Percentiles rank a stretch among this genome's conserved stretches.
Conservation (phyloP, 1,284 basidiomycete species). For the Trametes versicolor region DNA sequence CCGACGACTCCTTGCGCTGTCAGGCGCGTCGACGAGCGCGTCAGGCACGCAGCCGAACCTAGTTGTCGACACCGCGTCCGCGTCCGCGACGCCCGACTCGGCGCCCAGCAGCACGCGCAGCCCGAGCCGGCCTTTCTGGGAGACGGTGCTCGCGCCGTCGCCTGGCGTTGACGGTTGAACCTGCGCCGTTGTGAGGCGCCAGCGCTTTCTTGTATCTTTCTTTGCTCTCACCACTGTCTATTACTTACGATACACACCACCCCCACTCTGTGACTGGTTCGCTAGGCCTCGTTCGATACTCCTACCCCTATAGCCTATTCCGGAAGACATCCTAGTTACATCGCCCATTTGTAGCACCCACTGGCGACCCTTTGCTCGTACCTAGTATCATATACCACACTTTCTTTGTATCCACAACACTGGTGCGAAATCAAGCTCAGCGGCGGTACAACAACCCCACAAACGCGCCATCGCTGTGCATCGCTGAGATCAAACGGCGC, state of each 20-base stretch:
- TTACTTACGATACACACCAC: too few relatives aligned
- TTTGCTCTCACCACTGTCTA: background rate
- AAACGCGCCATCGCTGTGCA: background rate
- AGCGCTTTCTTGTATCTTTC: background rate
- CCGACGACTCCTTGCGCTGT: background rate
- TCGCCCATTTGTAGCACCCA: background rate
- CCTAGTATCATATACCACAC: background rate
- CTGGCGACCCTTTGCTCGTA: background rate
- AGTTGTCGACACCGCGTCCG: background rate
- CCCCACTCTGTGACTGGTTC: too few relatives aligned
- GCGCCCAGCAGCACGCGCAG: background rate
- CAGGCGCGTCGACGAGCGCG: background rate
- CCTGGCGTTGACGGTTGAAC: background rate
- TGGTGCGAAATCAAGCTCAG: background rate
- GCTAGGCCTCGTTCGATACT: too few relatives aligned
- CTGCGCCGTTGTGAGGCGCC: background rate
- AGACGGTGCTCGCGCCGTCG: slow-evolving; percentile 8
- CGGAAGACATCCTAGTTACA: too few relatives aligned
- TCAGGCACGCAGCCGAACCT: background rate
- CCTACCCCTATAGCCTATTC: too few relatives aligned
- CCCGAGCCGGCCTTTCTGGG: background rate
- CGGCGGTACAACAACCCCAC: background rate
- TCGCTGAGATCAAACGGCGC: slow-evolving; percentile 4
- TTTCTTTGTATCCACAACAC: background rate
- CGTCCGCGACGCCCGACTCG: background rate